Percentiles rank a stretch among this genome's conserved stretches.
Conservation (phyloP, 1,284 basidiomycete genomes). For the Apiotrichum laibachii region DNA sequence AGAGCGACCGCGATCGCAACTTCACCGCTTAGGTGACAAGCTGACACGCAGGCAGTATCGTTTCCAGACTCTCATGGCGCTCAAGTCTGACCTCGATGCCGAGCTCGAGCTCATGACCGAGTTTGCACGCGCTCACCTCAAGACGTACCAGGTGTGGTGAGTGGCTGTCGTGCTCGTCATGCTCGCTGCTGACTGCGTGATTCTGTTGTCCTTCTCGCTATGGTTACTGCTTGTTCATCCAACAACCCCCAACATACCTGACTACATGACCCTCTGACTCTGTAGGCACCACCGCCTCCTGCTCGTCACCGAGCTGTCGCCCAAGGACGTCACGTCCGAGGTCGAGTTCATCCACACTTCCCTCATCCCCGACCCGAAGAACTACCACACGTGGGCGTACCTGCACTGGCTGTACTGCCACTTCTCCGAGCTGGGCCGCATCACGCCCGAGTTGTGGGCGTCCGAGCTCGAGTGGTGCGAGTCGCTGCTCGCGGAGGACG, state of each 20-base stretch:
- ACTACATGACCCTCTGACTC: neutral
- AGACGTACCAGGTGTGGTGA: conserved; percentile 92
- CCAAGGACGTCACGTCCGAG: conserved; percentile 59
- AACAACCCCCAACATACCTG: neutral
- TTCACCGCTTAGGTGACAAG: neutral
- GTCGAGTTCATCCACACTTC: conserved; percentile 72
- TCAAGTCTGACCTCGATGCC: conserved; percentile 63
- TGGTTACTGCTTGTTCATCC: neutral
- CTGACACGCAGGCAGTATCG: conserved; percentile 75
- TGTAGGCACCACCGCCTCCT: conserved; percentile 78
- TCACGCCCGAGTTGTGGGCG: conserved; percentile 65
- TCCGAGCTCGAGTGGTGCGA: conserved; percentile 77
- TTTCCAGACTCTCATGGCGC: conserved; percentile 71
- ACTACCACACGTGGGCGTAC: conserved; percentile 96
- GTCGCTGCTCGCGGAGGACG: conserved; percentile 68
- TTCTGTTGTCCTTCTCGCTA: neutral
- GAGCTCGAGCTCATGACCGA: conserved; percentile 82
- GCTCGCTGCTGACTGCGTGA: too few species aligned
- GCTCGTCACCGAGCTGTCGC: conserved; percentile 60
- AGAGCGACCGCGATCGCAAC: too few species aligned
- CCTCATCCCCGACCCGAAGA: conserved; percentile 75
- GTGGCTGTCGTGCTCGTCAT: conserved; percentile 22
- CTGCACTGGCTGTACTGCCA: conserved; percentile 85
- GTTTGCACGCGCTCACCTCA: conserved; percentile 74
- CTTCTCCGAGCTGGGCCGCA: conserved; percentile 55